Conservation (phyloP, 2,329 filamentous ascomycete species). For the Xylogone sp. region DNA sequence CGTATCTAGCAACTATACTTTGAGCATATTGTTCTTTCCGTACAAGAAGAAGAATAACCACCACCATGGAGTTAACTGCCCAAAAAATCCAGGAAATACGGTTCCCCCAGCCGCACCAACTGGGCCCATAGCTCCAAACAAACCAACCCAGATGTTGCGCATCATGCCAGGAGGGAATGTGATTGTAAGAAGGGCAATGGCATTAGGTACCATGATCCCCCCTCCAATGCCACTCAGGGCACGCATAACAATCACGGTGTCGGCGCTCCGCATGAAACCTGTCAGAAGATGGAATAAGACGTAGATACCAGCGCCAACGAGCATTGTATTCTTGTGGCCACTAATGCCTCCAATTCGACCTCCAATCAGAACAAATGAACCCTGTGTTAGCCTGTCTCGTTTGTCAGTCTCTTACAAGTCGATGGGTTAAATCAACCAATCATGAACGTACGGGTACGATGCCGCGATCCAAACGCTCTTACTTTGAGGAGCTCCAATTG, state of each 20-base stretch:
- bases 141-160: constrained; percentile 38
- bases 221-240: constrained; percentile 47
- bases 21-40: neutral
- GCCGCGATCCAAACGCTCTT: constrained; percentile 39
- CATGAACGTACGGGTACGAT: constrained; percentile 31
- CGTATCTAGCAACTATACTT: neutral
- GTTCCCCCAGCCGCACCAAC: constrained; percentile 38
- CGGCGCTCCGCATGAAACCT: constrained; percentile 37
- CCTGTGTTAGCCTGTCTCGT: constrained; percentile 5
- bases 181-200: constrained; percentile 43
- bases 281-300: constrained; percentile 39
- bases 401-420: constrained; percentile 4
- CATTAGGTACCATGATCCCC: constrained; percentile 46
- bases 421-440: neutral
- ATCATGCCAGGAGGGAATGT: constrained; percentile 42
- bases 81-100: constrained; percentile 34
- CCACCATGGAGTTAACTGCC: constrained; percentile 31
- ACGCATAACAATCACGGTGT: constrained; percentile 38
- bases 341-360: constrained; percentile 48
- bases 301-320: constrained; percentile 39
- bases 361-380: constrained; percentile 26
- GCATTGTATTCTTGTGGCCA: constrained; percentile 43
- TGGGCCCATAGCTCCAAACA: constrained; percentile 42
- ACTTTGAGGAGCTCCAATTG: too few relatives aligned
- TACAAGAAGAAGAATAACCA: constrained; percentile 26